Conservation (phyloP, 75 land plant genomes). For the Picea glauca region DNA sequence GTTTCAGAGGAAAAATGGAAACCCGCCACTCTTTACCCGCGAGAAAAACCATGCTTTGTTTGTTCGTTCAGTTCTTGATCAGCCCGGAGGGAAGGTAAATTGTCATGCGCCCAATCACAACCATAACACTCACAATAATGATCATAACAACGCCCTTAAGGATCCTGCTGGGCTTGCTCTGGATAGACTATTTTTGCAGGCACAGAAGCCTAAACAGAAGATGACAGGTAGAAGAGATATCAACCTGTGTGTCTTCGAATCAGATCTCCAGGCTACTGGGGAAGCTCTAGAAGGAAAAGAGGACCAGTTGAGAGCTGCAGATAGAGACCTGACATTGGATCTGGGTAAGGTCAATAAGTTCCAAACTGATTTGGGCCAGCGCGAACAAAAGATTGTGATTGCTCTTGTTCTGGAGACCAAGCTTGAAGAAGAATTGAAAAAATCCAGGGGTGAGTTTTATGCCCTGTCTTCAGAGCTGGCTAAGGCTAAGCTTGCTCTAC, state of each 20-base stretch:
- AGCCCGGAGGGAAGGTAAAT: background rate
- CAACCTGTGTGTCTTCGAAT: slow-evolving; percentile 17
- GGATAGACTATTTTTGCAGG: slow-evolving; percentile 18
- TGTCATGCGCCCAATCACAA: background rate
- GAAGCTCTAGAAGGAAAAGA: slow-evolving; percentile 33
- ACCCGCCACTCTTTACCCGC: background rate
- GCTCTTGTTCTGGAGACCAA: slow-evolving; percentile 7
- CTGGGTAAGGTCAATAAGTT: slow-evolving; percentile 17
- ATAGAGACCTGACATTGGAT: slow-evolving; percentile 19
- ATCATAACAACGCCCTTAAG: background rate
- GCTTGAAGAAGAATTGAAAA: slow-evolving; percentile 13
- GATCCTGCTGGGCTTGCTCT: slow-evolving; percentile 17
- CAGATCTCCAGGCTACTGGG: slow-evolving; percentile 13
- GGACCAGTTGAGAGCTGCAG: slow-evolving; percentile 34
- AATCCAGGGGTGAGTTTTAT: slow-evolving; percentile 12
- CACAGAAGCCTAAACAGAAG: slow-evolving; percentile 11
- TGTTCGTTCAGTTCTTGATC: background rate
- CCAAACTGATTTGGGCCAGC: slow-evolving; percentile 11
- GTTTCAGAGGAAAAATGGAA: too few relatives aligned
- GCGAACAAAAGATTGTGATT: slow-evolving; percentile 19
- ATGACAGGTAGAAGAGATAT: background rate
- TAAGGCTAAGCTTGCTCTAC: background rate
- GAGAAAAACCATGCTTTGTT: background rate
- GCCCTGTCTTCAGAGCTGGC: background rate
- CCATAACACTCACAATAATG: background rate